Evolutionary conservation across 352 stramenopile genomes (phyloP), one percentile per base, ranked within the genome.

Genomic region (Elongisporangium anandrum): DNA sequence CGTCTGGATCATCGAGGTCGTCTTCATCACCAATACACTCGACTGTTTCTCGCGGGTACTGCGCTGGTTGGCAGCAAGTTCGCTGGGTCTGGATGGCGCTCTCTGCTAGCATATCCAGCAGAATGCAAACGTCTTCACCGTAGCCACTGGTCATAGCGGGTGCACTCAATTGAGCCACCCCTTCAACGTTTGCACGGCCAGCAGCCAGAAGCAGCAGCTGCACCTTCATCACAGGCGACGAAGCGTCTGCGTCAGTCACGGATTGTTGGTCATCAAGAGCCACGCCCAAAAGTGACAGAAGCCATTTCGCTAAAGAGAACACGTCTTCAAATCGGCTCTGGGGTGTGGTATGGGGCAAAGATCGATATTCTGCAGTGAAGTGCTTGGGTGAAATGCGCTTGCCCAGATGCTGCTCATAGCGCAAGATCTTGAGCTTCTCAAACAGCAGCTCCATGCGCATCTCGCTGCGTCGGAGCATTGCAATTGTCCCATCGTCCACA

Each of bases 391-490:
- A 75, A 41, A 93, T 68, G 22, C 61, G 50, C 22, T 72, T 80
- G 3, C 65, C 65, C 1, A 92, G 66, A 17, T 60, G 56, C 49
- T 70, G 57, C 20, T 87, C 69, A 49, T 76, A 79, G 3, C 53
- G 57, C 20, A 92, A 70, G 1, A 94, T 65, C 52, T 68, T 79
- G 13, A 94, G 63, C 2, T 68, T 77, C n/a, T 92, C 85, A 39
- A 87, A 89, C 51, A 92, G 55, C 10, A 87, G 22, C 50, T 94
- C 85, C 79, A 90, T 92, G 7, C 66, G 64, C 17, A 57, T 57
- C 20, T 83, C 69, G 2, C 70, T 66, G 12, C 77, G 69, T 54
- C 70, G 77, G 8, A 60, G 61, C 39, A 52, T 65, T 17, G 34
- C 34, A 45, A 45, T 12, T 4, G 34, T 17, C 12, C 34, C 10